Base-by-base conservation (phyloP, 2,329 filamentous ascomycete species). In the Penicillium sp. region DNA sequence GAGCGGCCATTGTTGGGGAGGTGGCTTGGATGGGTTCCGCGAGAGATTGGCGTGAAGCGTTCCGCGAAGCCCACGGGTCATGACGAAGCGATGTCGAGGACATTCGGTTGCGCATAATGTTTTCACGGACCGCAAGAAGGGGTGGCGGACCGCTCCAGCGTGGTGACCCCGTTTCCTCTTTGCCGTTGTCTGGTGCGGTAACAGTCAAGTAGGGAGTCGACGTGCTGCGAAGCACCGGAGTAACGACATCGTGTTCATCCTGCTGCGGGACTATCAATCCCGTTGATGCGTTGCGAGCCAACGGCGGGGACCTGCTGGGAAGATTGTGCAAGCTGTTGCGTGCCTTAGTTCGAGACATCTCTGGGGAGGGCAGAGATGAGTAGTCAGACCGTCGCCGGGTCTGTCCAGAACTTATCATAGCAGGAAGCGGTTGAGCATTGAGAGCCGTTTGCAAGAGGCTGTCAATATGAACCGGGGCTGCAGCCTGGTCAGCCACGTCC, bases 361-460 rank as follows among this genome's bases (percentile, higher is more conserved):
- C 51, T 3, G 50, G 28, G 11, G 37, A 37, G 9, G 46, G 41
- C 3, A 16, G 2, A 6, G 29, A 45, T 29, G 56, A 52, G 8
- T 50, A 46, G 24, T 46, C 41, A 9, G 53, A 57, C 14, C 46
- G 24, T 26, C 42, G 56, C 20, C 43, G 57, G 34, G 37, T 29
- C 11, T 62, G 54, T 16, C 53, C 54, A 18, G 49, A 40, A 26
- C 51, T 52, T 22, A 60, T 58, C 22, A 60, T 42, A 20, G 67
- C 64, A 8, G 72, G 67, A 6, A 69, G 65, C 3, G 74, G 75
- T 1, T 71, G 63, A 9, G 74, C 78, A 39, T 72, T 76, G 27
- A 74, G 69, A 1, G 81, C 75, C 13, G 84, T 85, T 64, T 85
- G 81, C 54, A 84, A 77, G 26, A 89, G 74, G 51, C 82, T 81